Percentiles rank a stretch among this genome's conserved stretches.
These are phyloP conservation scores for Chrysanthemum makinoi DNA, from an alignment of 129 eudicot species.

Conservation along the genomic window DNA sequence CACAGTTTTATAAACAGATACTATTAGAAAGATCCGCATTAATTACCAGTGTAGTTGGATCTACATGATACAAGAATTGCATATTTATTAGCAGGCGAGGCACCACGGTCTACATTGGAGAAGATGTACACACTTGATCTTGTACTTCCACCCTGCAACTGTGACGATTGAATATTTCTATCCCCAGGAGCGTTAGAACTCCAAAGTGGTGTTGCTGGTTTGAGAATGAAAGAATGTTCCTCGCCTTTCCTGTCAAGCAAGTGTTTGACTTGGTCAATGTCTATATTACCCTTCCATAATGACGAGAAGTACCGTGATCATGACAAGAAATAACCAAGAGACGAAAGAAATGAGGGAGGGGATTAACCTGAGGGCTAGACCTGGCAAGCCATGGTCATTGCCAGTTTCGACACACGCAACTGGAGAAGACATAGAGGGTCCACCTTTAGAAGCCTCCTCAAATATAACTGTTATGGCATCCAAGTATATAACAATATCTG, in stretches of 20 bases:
- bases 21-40: neutral
- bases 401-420: constrained; percentile 76
- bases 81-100: constrained; percentile 50
- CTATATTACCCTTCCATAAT: constrained; percentile 13
- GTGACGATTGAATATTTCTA: no score
- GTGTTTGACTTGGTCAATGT: constrained; percentile 21
- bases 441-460: constrained; percentile 73
- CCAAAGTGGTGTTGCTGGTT: constrained; percentile 58
- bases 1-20: neutral
- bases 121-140: constrained; percentile 37
- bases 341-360: neutral
- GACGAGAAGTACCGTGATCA: neutral
- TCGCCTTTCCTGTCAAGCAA: constrained; percentile 83
- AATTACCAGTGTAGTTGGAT: constrained; percentile 85
- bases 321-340: no score
- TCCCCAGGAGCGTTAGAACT: constrained; percentile 37
- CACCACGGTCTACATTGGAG: constrained; percentile 34
- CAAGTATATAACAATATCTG: constrained; percentile 69
- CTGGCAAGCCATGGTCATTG: constrained; percentile 61
- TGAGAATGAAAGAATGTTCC: constrained; percentile 89
- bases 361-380: constrained; percentile 76
- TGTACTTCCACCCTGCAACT: no score
- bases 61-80: constrained; percentile 88
- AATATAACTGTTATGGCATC: constrained; percentile 78
- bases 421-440: constrained; percentile 64